Evolutionary conservation across 2,329 filamentous ascomycete species (phyloP).

Genomic region (Zarea fungicola): DNA sequence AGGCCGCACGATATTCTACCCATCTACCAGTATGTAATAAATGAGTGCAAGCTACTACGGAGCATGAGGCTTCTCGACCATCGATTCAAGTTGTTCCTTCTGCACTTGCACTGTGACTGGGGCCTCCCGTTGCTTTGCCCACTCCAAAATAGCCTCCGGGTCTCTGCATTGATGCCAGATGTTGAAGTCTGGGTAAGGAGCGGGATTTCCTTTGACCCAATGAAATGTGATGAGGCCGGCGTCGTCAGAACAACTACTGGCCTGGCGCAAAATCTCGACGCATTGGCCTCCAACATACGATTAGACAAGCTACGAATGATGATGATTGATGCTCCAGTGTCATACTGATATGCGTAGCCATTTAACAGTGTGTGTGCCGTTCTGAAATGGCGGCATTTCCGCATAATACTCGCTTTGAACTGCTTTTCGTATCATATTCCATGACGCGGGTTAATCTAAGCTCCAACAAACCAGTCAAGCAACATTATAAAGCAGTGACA

Average conservation of each 20-base stretch:
- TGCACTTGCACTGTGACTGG: not conserved
- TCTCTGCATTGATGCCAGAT: not conserved
- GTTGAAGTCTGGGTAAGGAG: not conserved
- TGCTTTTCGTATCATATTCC: not conserved
- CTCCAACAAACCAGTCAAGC: too few species aligned
- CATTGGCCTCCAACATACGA: constrained; percentile 4
- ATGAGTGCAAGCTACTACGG: too few species aligned
- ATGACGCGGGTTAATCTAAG: too few species aligned
- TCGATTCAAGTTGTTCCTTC: too few species aligned
- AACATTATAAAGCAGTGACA: not conserved
- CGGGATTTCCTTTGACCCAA: not conserved
- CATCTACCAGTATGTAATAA: too few species aligned
- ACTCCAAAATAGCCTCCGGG: not conserved
- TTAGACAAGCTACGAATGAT: not conserved
- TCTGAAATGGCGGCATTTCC: not conserved
- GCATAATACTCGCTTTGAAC: not conserved
- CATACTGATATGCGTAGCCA: not conserved
- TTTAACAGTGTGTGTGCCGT: not conserved
- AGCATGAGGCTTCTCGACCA: too few species aligned
- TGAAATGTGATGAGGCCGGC: not conserved
- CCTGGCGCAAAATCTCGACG: constrained; percentile 9
- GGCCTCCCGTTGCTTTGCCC: not conserved
- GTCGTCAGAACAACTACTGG: not conserved
- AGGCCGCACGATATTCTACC: too few species aligned
- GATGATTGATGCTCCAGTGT: too few species aligned